These are phyloP conservation scores for Phoma sp. DNA, from an alignment of 2,329 filamentous ascomycete genomes.

Conservation along the genomic window DNA sequence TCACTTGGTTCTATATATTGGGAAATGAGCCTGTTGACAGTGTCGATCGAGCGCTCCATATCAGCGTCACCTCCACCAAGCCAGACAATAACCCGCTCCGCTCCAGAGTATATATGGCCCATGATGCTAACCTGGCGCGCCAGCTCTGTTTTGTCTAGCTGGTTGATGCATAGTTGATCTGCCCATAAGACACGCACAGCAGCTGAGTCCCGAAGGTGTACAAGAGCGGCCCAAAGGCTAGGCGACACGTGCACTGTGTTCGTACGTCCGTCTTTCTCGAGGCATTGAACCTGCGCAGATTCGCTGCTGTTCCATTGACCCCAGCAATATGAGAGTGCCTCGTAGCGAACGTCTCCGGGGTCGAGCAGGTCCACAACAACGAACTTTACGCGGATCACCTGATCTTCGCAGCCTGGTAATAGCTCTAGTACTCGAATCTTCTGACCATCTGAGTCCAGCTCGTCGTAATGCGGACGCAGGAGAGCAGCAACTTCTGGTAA, in stretches of 20 bases:
- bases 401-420: no score
- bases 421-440: no score
- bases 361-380: no score
- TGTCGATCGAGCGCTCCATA: neutral
- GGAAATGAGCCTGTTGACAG: neutral
- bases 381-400: no score
- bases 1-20: neutral
- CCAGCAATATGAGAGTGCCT: neutral
- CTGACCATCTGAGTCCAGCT: no score
- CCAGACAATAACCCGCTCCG: neutral
- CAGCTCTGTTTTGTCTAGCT: neutral
- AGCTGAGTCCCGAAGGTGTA: neutral
- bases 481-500: no score
- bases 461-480: no score
- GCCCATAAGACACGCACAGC: neutral
- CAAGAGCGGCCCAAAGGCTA: neutral
- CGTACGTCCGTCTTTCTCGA: neutral
- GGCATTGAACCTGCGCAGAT: neutral
- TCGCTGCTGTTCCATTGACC: neutral
- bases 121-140: neutral
- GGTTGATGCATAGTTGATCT: neutral
- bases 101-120: neutral
- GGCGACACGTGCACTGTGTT: neutral
- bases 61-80: neutral
- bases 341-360: neutral